Conservation (phyloP, 208 protist genomes). For the Trypanosoma boissoni region DNA sequence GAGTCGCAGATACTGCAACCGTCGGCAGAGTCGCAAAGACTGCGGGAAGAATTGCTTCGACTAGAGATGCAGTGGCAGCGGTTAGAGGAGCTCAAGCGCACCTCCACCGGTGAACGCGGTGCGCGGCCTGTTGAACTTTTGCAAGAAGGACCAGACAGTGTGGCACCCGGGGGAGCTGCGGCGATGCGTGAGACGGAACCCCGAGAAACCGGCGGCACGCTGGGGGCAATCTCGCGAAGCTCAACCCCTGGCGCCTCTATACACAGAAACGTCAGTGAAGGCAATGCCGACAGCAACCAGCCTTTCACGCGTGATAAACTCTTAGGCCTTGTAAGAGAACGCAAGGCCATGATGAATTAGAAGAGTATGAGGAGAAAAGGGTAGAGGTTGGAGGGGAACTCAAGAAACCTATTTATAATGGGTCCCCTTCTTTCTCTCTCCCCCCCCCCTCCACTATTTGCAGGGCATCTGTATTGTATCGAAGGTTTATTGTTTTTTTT, state of each 20-base stretch:
- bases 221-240: conserved; percentile 5
- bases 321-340: conserved; percentile 24
- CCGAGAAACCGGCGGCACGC: background rate
- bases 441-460: conserved; percentile 2
- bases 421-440: too few relatives aligned
- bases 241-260: conserved; percentile 3
- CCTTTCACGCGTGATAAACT: conserved; percentile 27
- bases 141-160: background rate
- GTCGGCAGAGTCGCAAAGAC: conserved; percentile 16
- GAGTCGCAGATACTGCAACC: background rate
- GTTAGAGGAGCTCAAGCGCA: conserved; percentile 49
- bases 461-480: conserved; percentile 5
- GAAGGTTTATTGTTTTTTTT: conserved; percentile 9
- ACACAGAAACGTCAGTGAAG: background rate
- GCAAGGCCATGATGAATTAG: conserved; percentile 25
- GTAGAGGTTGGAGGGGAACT: background rate
- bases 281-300: background rate
- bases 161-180: background rate
- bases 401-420: too few relatives aligned
- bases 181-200: background rate
- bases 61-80: conserved; percentile 77
- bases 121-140: conserved; percentile 13
- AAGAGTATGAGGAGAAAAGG: conserved; percentile 4
- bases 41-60: conserved; percentile 46
- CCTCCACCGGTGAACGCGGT: conserved; percentile 15